Evolutionary conservation across 192 early-diverging fungal species (phyloP), one percentile per base, ranked within the genome.

Genomic region (Funneliformis geosporum): DNA sequence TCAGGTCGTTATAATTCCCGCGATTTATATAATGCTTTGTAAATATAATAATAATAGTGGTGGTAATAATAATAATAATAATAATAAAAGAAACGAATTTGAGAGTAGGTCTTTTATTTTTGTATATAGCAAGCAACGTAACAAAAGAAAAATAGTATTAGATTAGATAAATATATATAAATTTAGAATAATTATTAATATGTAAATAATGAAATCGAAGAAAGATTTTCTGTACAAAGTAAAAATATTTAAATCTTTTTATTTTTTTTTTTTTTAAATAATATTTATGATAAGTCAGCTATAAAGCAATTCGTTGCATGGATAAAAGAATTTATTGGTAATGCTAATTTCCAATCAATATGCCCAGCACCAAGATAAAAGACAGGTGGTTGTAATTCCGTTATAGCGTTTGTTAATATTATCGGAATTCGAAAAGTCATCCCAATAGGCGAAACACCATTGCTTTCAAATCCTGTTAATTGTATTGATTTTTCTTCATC

Each of bases 291-390:
- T 67, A 78, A 78, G 68, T 78, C 62, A 28, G 76, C 8, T 27
- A 78, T 38, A 44, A 64, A 67, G 40, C 76, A 78, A 64, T 67
- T 23, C 3, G 64, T 78, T 27, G 14, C 60, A 8, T 88, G 67
- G 16, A 94, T 82, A 76, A 96, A 93, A n/a, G 71, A 71, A 8
- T 88, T 79, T 0, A 92, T 83, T 23, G 92, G 88, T 27, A 95
- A 71, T 8, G 91, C 89, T 33, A 96, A 85, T 84, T 97, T 97
- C 90, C 91, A 97, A 76, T 97, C 94, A 2, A 92, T 74, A 85
- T 96, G 91, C 0, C 96, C 96, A 39, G 91, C 94, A 25, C 96
- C 96, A 12, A 95, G 81, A 82, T 85, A 95, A 18, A 94, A 82
- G 6, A 97, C 82, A 1, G 89, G 87, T 1, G 95, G 95, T 77